These are phyloP conservation scores for Tricholoma sp. DNA, from an alignment of 768 basidiomycete species.

Conservation along the genomic window DNA sequence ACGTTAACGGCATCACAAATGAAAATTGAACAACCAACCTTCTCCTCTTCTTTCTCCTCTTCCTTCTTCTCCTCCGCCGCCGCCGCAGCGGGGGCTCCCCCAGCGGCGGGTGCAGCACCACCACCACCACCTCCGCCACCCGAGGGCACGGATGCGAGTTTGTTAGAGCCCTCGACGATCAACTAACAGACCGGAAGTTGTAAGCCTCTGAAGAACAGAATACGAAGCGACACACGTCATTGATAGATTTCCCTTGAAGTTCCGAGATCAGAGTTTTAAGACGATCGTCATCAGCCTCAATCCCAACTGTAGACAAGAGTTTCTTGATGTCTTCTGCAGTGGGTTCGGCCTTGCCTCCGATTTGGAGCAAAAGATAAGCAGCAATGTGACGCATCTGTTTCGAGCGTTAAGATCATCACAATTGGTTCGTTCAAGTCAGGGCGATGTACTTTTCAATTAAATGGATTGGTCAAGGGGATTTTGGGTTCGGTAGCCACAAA, in stretches of 20 bases:
- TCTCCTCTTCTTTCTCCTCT: constrained; percentile 89
- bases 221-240: constrained; percentile 50
- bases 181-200: constrained; percentile 40
- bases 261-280: constrained; percentile 82
- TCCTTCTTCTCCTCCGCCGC: constrained; percentile 78
- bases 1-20: background rate
- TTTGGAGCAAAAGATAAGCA: constrained; percentile 95
- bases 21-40: constrained; percentile 42
- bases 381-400: constrained; percentile 88
- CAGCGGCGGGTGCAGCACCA: constrained; percentile 47
- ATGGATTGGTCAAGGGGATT: constrained; percentile 20
- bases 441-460: constrained; percentile 40
- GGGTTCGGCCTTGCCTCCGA: constrained; percentile 87
- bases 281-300: constrained; percentile 81
- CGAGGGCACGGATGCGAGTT: constrained; percentile 96
- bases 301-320: constrained; percentile 79
- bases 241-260: constrained; percentile 85
- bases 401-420: background rate
- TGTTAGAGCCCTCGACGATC: constrained; percentile 88
- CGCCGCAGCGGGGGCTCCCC: constrained; percentile 50
- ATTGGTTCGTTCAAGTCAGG: background rate
- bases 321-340: constrained; percentile 84
- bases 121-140: constrained; percentile 75
- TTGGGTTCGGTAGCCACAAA: constrained; percentile 82
- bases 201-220: constrained; percentile 1